Base-by-base conservation (phyloP, 371 early-diverging fungal species). In the Saksenaea vasiformis region DNA sequence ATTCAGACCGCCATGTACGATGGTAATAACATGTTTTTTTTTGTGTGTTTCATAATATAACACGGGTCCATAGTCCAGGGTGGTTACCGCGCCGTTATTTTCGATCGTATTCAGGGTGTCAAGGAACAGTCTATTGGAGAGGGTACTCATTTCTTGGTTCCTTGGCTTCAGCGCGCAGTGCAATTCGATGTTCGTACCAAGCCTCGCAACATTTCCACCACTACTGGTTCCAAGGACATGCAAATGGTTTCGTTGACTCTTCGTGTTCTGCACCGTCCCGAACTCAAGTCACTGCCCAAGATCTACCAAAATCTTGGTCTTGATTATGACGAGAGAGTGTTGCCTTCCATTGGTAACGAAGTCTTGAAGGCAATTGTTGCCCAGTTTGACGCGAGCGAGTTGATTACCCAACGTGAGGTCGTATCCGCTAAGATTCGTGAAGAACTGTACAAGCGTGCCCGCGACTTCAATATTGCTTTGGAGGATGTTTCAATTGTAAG, bases 281-380 rank as follows among this genome's bases (percentile, higher is more conserved):
- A 91, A 51, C 72, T 90, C 70, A 76, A 80, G 37, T 79, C 86
- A 24, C 83, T 99, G 57, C 87, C 95, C 22, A 67, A 67, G 44
- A 92, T 99, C 71, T 97, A 97, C 78, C 93, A 94, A 79, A 90
- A 85, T 62, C 80, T 98, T 57, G 99, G 99, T 54, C 69, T 87
- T 56, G 99, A 99, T 78, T 99, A 97, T 69, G 98, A 98, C 69
- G 99, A 99, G 77, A 85, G 98, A 67, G 98, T 98, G 17, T 85
- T 99, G 67, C 98, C 98, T 36, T 93, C 94, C 60, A 98, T 99
- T 73, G 98, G 98, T 73, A 99, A 99, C 83, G 99, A 99, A 83
- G 98, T 99, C 31, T 85, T 98, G 69, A 99, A 99, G 88, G 83
- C 95, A 60, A 91, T 97, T 58, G 98, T 99, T n/a, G 99, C 99